These are phyloP conservation scores for Fragilaria crotonensis DNA, from an alignment of 108 stramenopile species.

Conservation along the genomic window DNA sequence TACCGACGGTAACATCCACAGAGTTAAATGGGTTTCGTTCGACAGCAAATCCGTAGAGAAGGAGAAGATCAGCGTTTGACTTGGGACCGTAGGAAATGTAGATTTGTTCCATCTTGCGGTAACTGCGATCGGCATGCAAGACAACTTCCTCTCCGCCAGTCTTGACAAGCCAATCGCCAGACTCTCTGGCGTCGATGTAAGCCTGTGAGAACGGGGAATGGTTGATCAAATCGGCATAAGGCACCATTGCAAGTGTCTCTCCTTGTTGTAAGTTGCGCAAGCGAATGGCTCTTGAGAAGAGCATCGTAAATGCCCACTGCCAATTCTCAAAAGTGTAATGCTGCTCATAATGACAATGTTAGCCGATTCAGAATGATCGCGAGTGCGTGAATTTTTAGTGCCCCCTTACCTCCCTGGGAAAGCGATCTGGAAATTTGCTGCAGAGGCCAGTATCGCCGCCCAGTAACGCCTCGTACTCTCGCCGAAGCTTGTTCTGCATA, in stretches of 20 bases:
- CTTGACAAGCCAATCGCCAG: slow-evolving; percentile 85
- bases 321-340: slow-evolving; percentile 84
- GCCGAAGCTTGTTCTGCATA: slow-evolving; percentile 81
- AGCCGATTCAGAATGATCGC: background rate
- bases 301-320: slow-evolving; percentile 94
- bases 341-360: slow-evolving; percentile 10
- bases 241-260: slow-evolving; percentile 85
- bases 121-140: slow-evolving; percentile 87
- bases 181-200: slow-evolving; percentile 75
- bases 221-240: slow-evolving; percentile 95
- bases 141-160: slow-evolving; percentile 89
- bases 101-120: slow-evolving; percentile 90
- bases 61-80: slow-evolving; percentile 88
- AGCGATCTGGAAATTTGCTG: slow-evolving; percentile 59
- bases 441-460: slow-evolving; percentile 62
- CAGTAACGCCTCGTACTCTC: slow-evolving; percentile 75
- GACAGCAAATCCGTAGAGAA: slow-evolving; percentile 92
- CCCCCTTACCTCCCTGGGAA: slow-evolving; percentile 48
- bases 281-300: slow-evolving; percentile 86
- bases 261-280: slow-evolving; percentile 66
- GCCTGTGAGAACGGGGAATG: slow-evolving; percentile 89
- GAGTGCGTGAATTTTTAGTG: background rate
- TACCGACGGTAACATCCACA: slow-evolving; percentile 87
- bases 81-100: slow-evolving; percentile 94
- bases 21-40: slow-evolving; percentile 96